Base-by-base conservation (phyloP, 2,329 filamentous ascomycete species). In the Nakataea oryzae region DNA sequence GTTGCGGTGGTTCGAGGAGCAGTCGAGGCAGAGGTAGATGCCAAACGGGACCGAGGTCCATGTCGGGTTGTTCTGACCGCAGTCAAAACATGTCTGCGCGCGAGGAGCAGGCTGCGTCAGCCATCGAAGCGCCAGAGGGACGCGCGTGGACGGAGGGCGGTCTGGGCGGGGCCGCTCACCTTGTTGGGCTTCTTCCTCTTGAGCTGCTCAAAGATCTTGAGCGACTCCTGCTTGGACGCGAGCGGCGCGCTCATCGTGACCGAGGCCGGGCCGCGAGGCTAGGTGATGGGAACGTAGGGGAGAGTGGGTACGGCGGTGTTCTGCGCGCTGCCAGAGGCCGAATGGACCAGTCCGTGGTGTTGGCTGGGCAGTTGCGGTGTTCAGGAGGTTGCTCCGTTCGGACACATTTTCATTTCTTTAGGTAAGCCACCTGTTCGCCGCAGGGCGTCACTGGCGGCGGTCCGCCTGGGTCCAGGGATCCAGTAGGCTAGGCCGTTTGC, bases 11-110 rank as follows among this genome's bases (percentile, higher is more conserved):
- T 97, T 92, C 63, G 93, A 89, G 55, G 93, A 97, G 79, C 95
- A 99, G 78, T 99, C 95, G 70, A 99, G 88, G 73, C 95, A 99
- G 27, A 99, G 86, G 75, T 97, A 99, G 74, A 99, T 97, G 72
- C 66, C 95, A 67, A 99, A 92, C 13, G 93, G 93, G 34, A 97
- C 93, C 8, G 93, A 97, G 9, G 93, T 96, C 95, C 95, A 99
- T 63, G 95, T 97, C 65, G 95, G 95, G 73, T 97, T 97, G 79
- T 97, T 97, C 71, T 92, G 89, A 74, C 90, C 88, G 77, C 95
- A 99, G 79, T 99, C 95, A 78, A 99, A 99, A 83, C 95, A 99
- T 80, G 96, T 86, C 93, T 96, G 70, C 61, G 63, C 17, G n/a
- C n/a, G 26, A 47, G 57, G 24, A 47, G 13, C 13, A 8, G 7